These are phyloP conservation scores for Penicillium tannophilum DNA, from an alignment of 495 filamentous ascomycete species.

Conservation along the genomic window DNA sequence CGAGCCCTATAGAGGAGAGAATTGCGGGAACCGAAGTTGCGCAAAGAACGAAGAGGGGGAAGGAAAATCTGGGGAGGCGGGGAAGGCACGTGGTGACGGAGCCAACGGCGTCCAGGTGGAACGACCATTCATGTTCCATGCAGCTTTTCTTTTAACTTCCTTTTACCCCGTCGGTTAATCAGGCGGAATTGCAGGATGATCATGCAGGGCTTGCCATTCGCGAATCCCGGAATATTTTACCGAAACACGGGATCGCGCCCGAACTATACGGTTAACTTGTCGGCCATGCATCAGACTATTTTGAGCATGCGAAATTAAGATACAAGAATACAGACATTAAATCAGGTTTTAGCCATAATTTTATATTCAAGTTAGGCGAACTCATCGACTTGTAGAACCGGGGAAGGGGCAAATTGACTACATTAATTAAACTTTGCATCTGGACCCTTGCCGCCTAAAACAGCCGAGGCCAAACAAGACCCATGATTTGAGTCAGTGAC, in stretches of 20 bases:
- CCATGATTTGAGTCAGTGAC: no score
- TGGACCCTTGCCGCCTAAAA: no score
- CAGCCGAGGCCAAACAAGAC: no score
- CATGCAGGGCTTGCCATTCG: not conserved
- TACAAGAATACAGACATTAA: no score
- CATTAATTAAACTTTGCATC: no score
- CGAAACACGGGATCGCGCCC: not conserved
- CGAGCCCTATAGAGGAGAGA: not conserved
- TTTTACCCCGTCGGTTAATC: not conserved
- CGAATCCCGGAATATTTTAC: not conserved
- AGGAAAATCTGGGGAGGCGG: conserved; percentile 24
- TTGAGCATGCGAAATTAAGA: not conserved
- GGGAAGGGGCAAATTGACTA: no score
- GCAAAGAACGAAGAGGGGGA: conserved; percentile 6
- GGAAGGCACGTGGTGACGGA: conserved; percentile 20
- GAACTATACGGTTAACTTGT: not conserved
- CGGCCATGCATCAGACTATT: not conserved
- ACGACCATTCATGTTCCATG: not conserved
- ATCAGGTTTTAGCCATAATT: no score
- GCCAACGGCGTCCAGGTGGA: not conserved
- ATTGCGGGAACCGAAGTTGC: no score
- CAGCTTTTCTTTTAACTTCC: not conserved
- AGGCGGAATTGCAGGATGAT: not conserved
- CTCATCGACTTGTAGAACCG: no score
- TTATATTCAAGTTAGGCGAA: no score